phyloP scores from a whole-genome alignment of 1,284 basidiomycete genomes.

The Rhodotorula sp. region DNA sequence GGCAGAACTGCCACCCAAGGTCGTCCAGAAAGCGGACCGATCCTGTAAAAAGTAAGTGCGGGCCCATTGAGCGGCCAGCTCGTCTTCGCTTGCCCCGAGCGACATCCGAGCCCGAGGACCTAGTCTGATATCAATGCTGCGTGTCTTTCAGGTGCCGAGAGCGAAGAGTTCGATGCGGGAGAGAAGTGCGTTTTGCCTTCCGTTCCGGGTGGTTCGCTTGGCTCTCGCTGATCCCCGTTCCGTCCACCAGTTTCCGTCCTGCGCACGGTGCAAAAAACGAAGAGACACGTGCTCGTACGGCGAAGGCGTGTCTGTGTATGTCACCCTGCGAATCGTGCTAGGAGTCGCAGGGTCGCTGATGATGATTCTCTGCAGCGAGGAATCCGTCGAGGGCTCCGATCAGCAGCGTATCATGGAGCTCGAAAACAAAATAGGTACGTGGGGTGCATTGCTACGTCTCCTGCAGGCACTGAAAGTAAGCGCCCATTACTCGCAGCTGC shows the following conservation, averaged over 20 bases:
- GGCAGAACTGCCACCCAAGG: background rate
- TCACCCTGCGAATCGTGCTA: background rate
- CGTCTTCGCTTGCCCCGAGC: background rate
- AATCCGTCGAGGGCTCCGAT: slow-evolving; percentile 25
- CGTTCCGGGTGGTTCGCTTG: too few species aligned
- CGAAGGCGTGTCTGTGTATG: slow-evolving; percentile 28
- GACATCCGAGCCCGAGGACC: too few species aligned
- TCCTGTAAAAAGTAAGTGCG: slow-evolving; percentile 24
- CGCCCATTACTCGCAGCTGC: background rate
- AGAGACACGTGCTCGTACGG: slow-evolving; percentile 33
- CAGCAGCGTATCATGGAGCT: slow-evolving; percentile 23
- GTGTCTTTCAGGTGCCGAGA: slow-evolving; percentile 14
- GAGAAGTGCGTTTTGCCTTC: slow-evolving; percentile 6
- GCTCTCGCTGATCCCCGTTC: background rate
- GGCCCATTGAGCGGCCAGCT: too few species aligned
- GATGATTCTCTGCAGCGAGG: slow-evolving; percentile 11
- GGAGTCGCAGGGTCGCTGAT: background rate
- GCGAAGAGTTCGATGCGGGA: slow-evolving; percentile 28
- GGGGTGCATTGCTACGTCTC: background rate
- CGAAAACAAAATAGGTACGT: slow-evolving; percentile 23
- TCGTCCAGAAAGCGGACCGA: slow-evolving; percentile 24
- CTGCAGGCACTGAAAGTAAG: background rate
- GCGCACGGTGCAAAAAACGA: slow-evolving; percentile 29
- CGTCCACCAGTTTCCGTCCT: slow-evolving; percentile 17
- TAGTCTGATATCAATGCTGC: background rate